Conservation (phyloP, 139 green algal species). For the Coelastrella sp. region DNA sequence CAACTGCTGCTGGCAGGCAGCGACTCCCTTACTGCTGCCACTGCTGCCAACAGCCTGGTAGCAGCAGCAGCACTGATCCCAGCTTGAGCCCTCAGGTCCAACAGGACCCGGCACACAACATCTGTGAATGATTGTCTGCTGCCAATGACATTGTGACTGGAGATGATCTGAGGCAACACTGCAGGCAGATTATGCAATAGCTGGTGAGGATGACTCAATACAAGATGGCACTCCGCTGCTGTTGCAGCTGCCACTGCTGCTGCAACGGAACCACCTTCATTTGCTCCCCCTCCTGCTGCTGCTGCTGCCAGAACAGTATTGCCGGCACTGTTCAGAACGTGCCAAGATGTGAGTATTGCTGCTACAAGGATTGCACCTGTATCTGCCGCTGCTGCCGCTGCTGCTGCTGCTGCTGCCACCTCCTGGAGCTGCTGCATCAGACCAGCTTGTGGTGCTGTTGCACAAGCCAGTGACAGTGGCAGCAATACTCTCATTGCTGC, state of each 20-base stretch:
- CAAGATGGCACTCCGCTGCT: not conserved
- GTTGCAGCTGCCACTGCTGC: conserved; percentile 2
- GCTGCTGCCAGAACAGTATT: not conserved
- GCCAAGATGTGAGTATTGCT: conserved; percentile 11
- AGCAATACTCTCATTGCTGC: not conserved
- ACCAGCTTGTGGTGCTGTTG: conserved; percentile 13
- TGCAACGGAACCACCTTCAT: not conserved
- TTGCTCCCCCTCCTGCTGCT: not conserved
- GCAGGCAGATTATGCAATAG: not conserved
- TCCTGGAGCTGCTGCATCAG: conserved; percentile 45
- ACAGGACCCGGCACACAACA: conserved; percentile 12
- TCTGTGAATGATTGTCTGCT: not conserved
- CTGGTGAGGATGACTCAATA: not conserved
- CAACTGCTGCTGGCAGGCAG: conserved; percentile 15
- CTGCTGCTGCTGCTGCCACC: conserved; percentile 22
- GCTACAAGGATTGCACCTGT: conserved; percentile 9
- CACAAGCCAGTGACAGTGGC: conserved; percentile 15
- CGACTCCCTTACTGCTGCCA: conserved; percentile 16
- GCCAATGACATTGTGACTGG: not conserved
- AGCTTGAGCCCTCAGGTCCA: not conserved
- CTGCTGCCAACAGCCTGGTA: conserved; percentile 16
- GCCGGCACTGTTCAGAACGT: not conserved
- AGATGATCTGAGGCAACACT: conserved; percentile 12
- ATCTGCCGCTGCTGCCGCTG: not conserved
- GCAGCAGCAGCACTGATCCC: conserved; percentile 2